Percentiles rank a stretch among this genome's conserved stretches.
phyloP scores from a whole-genome alignment of 2,329 filamentous ascomycete species.

The Claviceps fusiformis region DNA sequence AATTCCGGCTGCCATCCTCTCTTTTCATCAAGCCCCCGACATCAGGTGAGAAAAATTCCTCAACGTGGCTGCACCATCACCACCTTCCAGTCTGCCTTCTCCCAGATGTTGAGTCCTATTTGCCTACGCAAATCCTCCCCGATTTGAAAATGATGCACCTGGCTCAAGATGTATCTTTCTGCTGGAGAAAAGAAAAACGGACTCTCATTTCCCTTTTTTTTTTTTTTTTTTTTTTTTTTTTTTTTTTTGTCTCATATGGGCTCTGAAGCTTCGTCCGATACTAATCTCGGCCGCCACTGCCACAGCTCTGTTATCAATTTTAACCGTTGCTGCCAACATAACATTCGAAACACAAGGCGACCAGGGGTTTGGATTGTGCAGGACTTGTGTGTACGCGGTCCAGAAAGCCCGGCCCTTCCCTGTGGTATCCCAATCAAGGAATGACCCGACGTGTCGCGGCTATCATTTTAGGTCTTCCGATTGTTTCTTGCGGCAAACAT shows the following conservation, averaged over 20 bases:
- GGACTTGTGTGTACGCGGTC: not conserved
- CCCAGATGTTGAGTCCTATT: not conserved
- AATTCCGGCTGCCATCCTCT: not conserved
- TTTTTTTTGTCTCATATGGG: too few relatives aligned
- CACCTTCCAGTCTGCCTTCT: not conserved
- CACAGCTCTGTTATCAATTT: constrained; percentile 1
- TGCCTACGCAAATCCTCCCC: not conserved
- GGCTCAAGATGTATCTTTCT: not conserved
- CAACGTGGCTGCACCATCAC: not conserved
- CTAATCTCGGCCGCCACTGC: not conserved
- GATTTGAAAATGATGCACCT: not conserved
- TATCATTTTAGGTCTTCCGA: not conserved
- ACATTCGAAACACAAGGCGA: constrained; percentile 4
- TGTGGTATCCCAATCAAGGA: not conserved
- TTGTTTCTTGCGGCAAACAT: not conserved
- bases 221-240: too few relatives aligned
- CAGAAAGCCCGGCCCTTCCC: not conserved
- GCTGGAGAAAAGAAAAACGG: not conserved
- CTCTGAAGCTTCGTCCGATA: not conserved
- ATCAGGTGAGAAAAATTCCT: not conserved
- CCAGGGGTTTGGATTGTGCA: not conserved
- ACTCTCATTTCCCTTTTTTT: not conserved
- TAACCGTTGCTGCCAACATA: not conserved
- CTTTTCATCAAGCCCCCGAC: not conserved
- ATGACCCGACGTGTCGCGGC: not conserved